phyloP scores from a whole-genome alignment of 306 rosid genomes.

The Astragalus membranaceus region DNA sequence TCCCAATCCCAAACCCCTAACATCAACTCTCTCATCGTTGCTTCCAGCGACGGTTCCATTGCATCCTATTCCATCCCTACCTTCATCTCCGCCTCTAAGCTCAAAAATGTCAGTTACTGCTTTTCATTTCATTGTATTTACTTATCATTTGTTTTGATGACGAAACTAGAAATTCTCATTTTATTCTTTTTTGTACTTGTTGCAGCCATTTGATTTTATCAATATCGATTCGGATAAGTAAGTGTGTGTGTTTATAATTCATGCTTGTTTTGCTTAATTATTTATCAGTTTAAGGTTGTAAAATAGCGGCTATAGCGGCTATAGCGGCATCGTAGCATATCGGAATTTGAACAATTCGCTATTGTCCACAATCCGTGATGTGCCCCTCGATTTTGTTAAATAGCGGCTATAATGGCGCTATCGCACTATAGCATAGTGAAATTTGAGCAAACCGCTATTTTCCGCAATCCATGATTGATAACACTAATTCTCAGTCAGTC shows the following conservation, averaged over 20 bases:
- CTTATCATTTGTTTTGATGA: neutral
- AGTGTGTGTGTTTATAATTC: constrained; percentile 1
- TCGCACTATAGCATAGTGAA: too few species aligned
- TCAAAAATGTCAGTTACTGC: constrained; percentile 13
- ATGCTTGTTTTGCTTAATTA: neutral
- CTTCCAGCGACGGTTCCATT: constrained; percentile 81
- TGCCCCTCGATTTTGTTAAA: too few species aligned
- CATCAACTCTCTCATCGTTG: constrained; percentile 56
- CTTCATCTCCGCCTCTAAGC: constrained; percentile 46
- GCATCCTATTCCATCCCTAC: constrained; percentile 70
- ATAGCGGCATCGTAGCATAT: too few species aligned
- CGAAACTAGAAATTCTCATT: neutral
- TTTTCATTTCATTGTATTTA: neutral
- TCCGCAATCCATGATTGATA: too few species aligned
- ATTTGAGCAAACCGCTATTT: too few species aligned
- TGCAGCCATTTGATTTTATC: constrained; percentile 55
- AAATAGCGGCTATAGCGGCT: too few species aligned
- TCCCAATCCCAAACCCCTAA: constrained; percentile 31
- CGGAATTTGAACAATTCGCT: too few species aligned
- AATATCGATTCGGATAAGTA: constrained; percentile 41
- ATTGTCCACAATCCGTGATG: too few species aligned
- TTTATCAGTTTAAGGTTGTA: neutral
- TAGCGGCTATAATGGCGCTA: too few species aligned
- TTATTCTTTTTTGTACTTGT: neutral
- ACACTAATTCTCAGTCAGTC: neutral